Evolutionary conservation across 2,329 filamentous ascomycete genomes (phyloP), one percentile per base, ranked within the genome.

Genomic region (Phialophora chinensis): DNA sequence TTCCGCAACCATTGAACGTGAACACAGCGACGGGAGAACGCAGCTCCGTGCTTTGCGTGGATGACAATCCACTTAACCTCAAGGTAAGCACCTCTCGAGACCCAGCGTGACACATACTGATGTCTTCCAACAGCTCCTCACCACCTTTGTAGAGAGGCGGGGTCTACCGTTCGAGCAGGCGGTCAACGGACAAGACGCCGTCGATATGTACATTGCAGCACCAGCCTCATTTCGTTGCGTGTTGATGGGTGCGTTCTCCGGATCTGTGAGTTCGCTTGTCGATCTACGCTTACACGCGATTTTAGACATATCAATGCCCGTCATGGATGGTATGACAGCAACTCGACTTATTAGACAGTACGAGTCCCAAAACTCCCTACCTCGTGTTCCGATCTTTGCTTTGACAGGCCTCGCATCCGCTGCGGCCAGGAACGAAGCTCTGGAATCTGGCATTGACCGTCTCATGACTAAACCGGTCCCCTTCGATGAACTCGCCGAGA

Each of bases 11-110:
- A 20, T 35, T 8, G 17, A n/a, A 35, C 53, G 17, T 4, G 10
- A 23, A 31, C 4, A 7, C 11, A 31, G 29, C 8, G 12, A 25
- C 14, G n/a, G 29, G 33, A 55, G 27, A n/a, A 12, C 53, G n/a
- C 10, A 55, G 14, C 29, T 55, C 2, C n/a, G 70, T 81, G 4
- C 74, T 81, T 0, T 76, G 81, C 0, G 80, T 82, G 2, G 80
- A 82, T 47, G 80, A 82, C 65, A 82, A 82, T 64, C 70, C 72
- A 2, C 80, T 82, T 62, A 82, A 82, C 53, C 74, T 80, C 17
- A 79, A 76, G 14, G 60, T 63, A 49, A n/a, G 60, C 8, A 55
- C 8, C 29, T 12, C 60, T 42, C 20, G 20, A 8, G 10, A 4
- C 4, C 17, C 33, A 33, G 56, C 3, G 23, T 79, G 57, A 75